phyloP scores from a whole-genome alignment of 108 stramenopile genomes.

The Mediolabrus comicus region DNA sequence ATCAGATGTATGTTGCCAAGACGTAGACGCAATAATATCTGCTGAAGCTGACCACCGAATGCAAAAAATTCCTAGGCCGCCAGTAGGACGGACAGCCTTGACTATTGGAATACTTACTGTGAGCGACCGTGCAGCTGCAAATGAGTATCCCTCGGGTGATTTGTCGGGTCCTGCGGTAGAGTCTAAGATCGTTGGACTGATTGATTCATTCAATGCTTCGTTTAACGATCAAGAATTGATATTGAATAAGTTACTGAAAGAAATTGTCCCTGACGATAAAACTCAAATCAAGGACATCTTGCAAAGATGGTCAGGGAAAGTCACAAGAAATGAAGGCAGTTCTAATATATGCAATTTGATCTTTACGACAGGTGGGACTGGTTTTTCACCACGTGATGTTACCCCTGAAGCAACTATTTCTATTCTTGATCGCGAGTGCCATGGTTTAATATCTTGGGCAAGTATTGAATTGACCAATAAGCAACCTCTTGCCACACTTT shows the following conservation, averaged over 20 bases:
- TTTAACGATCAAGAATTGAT: constrained; percentile 25
- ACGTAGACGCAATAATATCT: constrained; percentile 42
- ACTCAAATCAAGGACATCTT: constrained; percentile 53
- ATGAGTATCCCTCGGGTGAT: constrained; percentile 77
- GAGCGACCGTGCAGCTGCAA: constrained; percentile 78
- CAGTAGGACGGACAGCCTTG: constrained; percentile 34
- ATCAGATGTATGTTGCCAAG: constrained; percentile 90
- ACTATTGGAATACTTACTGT: constrained; percentile 80
- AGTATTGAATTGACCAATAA: constrained; percentile 52
- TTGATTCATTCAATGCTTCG: constrained; percentile 27
- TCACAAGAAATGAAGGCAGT: background rate
- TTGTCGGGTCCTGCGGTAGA: constrained; percentile 82
- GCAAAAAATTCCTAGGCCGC: constrained; percentile 20
- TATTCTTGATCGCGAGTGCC: constrained; percentile 64
- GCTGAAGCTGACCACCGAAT: background rate
- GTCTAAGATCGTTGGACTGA: constrained; percentile 27
- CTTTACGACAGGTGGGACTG: constrained; percentile 92
- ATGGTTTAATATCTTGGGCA: constrained; percentile 77
- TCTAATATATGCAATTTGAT: constrained; percentile 59
- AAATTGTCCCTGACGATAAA: constrained; percentile 83
- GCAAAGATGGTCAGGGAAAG: constrained; percentile 53
- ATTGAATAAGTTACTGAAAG: constrained; percentile 26
- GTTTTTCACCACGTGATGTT: constrained; percentile 83
- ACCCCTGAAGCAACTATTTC: constrained; percentile 88
- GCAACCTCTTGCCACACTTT: constrained; percentile 78